Evolutionary conservation across 2,329 filamentous ascomycete species (phyloP).

Genomic region (Cadophora malorum): DNA sequence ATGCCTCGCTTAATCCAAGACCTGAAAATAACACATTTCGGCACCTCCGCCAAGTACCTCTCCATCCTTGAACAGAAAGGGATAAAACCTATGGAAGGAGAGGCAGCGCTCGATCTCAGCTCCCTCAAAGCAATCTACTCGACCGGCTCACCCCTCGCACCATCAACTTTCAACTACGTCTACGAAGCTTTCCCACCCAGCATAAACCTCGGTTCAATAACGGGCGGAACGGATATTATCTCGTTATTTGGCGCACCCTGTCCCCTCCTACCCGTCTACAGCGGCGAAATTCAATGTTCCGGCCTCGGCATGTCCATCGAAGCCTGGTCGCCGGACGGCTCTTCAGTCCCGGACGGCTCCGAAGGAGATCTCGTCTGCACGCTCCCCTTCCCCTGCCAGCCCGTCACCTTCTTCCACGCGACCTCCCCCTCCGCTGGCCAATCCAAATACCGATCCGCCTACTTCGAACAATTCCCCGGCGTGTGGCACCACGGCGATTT

Average conservation of each 20-base stretch:
- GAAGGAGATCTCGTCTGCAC: conserved; percentile 90
- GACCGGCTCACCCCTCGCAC: conserved; percentile 89
- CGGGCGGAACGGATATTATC: conserved; percentile 95
- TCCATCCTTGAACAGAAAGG: conserved; percentile 84
- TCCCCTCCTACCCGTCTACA: conserved; percentile 73
- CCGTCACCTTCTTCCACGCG: conserved; percentile 84
- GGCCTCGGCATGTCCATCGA: conserved; percentile 81
- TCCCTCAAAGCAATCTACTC: conserved; percentile 87
- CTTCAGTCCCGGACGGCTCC: conserved; percentile 57
- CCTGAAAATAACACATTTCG: conserved; percentile 87
- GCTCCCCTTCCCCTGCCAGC: conserved; percentile 87
- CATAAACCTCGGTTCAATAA: conserved; percentile 92
- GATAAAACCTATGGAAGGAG: conserved; percentile 60
- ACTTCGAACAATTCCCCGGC: conserved; percentile 81
- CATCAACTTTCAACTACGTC: conserved; percentile 90
- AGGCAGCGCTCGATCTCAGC: conserved; percentile 59
- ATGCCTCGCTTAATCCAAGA: conserved; percentile 84
- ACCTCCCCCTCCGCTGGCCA: conserved; percentile 56
- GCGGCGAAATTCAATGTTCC: conserved; percentile 78
- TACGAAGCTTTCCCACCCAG: conserved; percentile 80
- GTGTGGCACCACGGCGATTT: conserved; percentile 98
- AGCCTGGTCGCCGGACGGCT: conserved; percentile 59
- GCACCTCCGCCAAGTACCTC: conserved; percentile 93
- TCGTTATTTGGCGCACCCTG: conserved; percentile 91
- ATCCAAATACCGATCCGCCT: conserved; percentile 80